Evolutionary conservation across 169 alveolate species (phyloP), one percentile per base, ranked within the genome.

Genomic region (Cystoisospora suis): DNA sequence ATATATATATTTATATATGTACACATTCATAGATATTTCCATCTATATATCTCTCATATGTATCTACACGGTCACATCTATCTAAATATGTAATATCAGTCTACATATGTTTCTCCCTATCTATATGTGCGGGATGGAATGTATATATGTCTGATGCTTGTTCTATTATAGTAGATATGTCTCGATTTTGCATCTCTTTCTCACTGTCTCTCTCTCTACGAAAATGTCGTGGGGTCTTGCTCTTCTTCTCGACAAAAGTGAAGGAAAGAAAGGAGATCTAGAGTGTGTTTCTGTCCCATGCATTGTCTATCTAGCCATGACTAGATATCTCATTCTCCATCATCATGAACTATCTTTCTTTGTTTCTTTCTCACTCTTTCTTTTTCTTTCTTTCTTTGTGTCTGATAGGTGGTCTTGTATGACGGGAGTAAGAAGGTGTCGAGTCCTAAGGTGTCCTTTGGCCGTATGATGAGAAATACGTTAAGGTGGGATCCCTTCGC

Each of bases 401-500:
- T 40, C 87, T 77, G 69, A 6, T 59, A 87, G 91, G 75, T 87
- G 36, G 20, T 75, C 17, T 70, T 87, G 32, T 87, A 87, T 75
- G 91, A 87, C 75, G 91, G 91, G 86, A 75, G 75, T 77, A 70
- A 75, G 75, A 53, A 49, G 47, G 58, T 49, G 58, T 38, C 91
- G 42, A 42, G 77, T 27, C 91, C 91, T 36, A 87, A 87, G 75
- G 45, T 87, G 45, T 42, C 80, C 59, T 69, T 87, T 46, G 91
- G 91, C 46, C 61, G 69, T 17, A 38, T 38, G 44, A 72, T 72
- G 87, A 61, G 89, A 5, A 89, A 81, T 36, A 46, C 93, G 0
- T 56, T 89, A 23, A 59, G 72, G 47, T 89, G 90, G 90, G 58
- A 70, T 65, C 93, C 93, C 44, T 89, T 89, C 46, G 77, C 88